Evolutionary conservation across 1,139 yeast genomes (phyloP).

Genomic region (Geotrichum klebahnii): DNA sequence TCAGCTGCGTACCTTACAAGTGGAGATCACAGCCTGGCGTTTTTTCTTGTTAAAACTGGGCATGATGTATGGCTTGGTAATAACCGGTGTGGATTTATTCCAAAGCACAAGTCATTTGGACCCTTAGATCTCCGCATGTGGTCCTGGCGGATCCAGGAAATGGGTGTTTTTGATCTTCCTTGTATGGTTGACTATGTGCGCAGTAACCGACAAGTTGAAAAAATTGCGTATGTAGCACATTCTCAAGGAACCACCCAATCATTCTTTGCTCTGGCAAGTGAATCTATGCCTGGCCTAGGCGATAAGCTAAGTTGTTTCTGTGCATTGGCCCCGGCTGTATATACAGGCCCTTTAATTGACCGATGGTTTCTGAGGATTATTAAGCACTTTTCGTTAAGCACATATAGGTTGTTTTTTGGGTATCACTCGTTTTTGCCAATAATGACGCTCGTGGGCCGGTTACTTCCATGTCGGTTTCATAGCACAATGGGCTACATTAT

Average conservation of each 20-base stretch:
- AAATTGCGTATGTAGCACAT: slow-evolving; percentile 69
- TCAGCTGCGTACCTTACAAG: slow-evolving; percentile 79
- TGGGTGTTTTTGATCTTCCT: slow-evolving; percentile 75
- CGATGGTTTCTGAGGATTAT: slow-evolving; percentile 48
- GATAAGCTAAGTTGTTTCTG: slow-evolving; percentile 59
- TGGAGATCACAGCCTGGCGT: slow-evolving; percentile 73
- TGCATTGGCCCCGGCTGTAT: slow-evolving; percentile 86
- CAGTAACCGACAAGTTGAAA: slow-evolving; percentile 42
- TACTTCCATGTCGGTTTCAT: slow-evolving; percentile 49
- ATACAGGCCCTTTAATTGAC: slow-evolving; percentile 68
- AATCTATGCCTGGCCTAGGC: slow-evolving; percentile 46
- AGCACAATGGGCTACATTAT: slow-evolving; percentile 66
- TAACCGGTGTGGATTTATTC: slow-evolving; percentile 78
- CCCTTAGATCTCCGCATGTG: slow-evolving; percentile 49
- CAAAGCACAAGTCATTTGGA: slow-evolving; percentile 51
- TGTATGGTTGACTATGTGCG: slow-evolving; percentile 63
- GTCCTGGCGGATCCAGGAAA: slow-evolving; percentile 81
- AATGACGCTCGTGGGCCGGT: slow-evolving; percentile 34
- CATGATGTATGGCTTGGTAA: slow-evolving; percentile 94
- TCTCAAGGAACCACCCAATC: slow-evolving; percentile 92
- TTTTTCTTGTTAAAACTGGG: slow-evolving; percentile 55
- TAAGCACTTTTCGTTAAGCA: slow-evolving; percentile 27
- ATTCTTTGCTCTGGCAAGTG: slow-evolving; percentile 53
- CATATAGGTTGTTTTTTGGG: slow-evolving; percentile 51
- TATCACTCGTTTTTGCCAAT: slow-evolving; percentile 37